Evolutionary conservation across 108 stramenopile genomes (phyloP), one percentile per base, ranked within the genome.

Genomic region (Pseudonitzschia pungens): DNA sequence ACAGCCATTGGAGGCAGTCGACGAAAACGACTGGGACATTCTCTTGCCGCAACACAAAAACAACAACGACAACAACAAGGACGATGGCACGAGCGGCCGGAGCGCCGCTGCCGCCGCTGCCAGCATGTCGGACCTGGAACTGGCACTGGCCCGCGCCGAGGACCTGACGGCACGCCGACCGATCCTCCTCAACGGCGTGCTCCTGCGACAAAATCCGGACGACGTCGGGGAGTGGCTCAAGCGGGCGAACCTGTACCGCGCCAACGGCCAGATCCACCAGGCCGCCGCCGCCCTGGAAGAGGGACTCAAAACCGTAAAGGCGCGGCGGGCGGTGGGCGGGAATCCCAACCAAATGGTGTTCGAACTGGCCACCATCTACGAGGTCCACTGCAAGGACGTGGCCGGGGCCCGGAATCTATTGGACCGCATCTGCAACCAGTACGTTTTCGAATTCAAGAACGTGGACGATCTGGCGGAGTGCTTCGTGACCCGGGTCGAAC

Each of bases 141-240:
- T 98, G 43, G 92, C 96, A 26, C 76, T 99, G 74, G 95, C 96
- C 9, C 87, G 97, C 26, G 92, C 98, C 10, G 97, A 98, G 73
- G 83, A 96, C 70, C 84, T 99, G 77, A 90, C 97, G 58, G 83
- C 83, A n/a, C 86, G 97, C 43, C 88, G 98, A 32, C 98, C 99
- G 0, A 68, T 99, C 9, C 77, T 99, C 9, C 84, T 99, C 41
- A 96, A 94, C 73, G 83, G 89, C 32, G 99, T 99, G 4, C 65
- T 97, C 36, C 76, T 99, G 51, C 88, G 97, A 44, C 99, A 99
- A 74, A 99, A 99, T 82, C 99, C 97, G 1, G 90, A 96, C 70
- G 96, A 96, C 75, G 96, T 98, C 7, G 81, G 80, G 33, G 99
- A 99, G 83, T 99, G 99, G 99, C 79, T 92, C 51, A 94, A 93